Evolutionary conservation across 768 basidiomycete species (phyloP).

Genomic region (Lactarius trivialis): DNA sequence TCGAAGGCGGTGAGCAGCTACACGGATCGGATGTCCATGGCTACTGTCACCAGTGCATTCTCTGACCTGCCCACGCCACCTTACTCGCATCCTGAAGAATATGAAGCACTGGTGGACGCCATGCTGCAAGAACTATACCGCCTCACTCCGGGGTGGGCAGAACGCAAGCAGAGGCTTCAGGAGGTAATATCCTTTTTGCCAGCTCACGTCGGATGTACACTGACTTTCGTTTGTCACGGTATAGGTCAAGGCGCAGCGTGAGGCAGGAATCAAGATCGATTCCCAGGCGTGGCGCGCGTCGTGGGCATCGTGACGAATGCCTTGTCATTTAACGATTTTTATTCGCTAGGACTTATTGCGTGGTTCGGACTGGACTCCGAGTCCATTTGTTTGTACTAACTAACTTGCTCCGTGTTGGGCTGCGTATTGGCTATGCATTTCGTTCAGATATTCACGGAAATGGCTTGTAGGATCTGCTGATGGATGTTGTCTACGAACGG

Average conservation of each 20-base stretch:
- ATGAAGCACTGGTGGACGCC: slow-evolving; percentile 19
- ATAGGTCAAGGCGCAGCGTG: slow-evolving; percentile 16
- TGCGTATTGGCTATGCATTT: not conserved
- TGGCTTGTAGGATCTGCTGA: slow-evolving; percentile 1
- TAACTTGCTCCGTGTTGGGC: not conserved
- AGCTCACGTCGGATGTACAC: not conserved
- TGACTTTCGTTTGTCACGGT: not conserved
- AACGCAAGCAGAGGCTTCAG: slow-evolving; percentile 19
- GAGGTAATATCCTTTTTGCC: slow-evolving; percentile 11
- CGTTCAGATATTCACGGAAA: not conserved
- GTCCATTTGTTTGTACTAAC: slow-evolving; percentile 7
- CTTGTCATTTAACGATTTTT: not conserved
- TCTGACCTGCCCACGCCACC: slow-evolving; percentile 13
- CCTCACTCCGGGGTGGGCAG: slow-evolving; percentile 22
- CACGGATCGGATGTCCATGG: slow-evolving; percentile 10
- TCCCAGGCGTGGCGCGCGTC: slow-evolving; percentile 11
- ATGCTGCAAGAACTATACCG: slow-evolving; percentile 22
- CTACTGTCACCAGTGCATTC: slow-evolving; percentile 7
- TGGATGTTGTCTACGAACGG: not conserved
- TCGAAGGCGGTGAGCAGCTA: slow-evolving; percentile 15
- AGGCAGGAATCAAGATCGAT: slow-evolving; percentile 13
- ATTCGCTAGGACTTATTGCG: slow-evolving; percentile 18
- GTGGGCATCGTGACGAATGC: slow-evolving; percentile 3
- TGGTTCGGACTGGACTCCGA: not conserved
- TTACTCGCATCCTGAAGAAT: slow-evolving; percentile 15